These are phyloP conservation scores for Zoysia matrella DNA, from an alignment of 202 grass and related monocot genomes.

Conservation along the genomic window DNA sequence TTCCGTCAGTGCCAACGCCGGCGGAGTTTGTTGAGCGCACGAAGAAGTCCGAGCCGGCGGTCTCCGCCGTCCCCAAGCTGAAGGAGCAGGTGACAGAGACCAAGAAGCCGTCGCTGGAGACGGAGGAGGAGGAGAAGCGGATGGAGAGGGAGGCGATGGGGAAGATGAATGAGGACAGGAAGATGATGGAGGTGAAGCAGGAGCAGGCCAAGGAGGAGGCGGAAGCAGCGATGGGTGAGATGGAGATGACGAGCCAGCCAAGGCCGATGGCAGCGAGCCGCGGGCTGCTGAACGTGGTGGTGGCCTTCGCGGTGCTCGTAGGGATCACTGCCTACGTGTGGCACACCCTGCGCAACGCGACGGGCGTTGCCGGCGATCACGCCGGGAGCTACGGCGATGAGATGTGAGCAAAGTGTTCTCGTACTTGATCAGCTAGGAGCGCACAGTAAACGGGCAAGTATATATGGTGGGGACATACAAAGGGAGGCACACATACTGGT, in stretches of 20 bases:
- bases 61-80: neutral
- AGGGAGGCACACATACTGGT: neutral
- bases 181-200: constrained; percentile 22
- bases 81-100: constrained; percentile 23
- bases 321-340: constrained; percentile 60
- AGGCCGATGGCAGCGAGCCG: constrained; percentile 28
- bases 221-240: neutral
- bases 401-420: constrained; percentile 40
- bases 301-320: constrained; percentile 53
- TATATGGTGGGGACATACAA: neutral
- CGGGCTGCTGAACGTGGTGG: constrained; percentile 59
- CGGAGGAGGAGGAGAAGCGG: constrained; percentile 38
- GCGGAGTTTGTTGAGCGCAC: neutral
- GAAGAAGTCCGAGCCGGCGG: neutral
- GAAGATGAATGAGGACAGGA: constrained; percentile 52
- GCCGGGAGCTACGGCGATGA: constrained; percentile 40
- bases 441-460: neutral
- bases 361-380: constrained; percentile 15
- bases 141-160: constrained; percentile 41
- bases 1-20: constrained; percentile 19
- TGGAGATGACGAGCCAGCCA: constrained; percentile 17
- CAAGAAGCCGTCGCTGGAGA: constrained; percentile 13
- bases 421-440: neutral
- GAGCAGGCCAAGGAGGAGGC: constrained; percentile 7
- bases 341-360: constrained; percentile 41